These are phyloP conservation scores for Botryotinia globosa DNA, from an alignment of 2,329 filamentous ascomycete species.

Conservation along the genomic window DNA sequence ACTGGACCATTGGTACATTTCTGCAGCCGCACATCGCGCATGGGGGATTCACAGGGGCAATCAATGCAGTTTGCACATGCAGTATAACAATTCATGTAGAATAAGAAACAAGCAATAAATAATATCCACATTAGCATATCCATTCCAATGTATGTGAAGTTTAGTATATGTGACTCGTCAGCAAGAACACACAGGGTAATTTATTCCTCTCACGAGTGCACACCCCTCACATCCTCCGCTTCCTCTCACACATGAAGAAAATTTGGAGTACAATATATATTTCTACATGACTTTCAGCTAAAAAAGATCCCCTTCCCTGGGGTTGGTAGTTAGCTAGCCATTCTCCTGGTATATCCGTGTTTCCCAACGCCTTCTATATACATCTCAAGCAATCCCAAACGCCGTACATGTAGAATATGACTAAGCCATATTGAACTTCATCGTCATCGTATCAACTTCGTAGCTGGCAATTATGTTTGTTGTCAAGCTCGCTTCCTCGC, in stretches of 20 bases:
- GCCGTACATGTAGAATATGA: not conserved
- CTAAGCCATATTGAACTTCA: not conserved
- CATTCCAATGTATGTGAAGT: not conserved
- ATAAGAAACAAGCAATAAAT: not conserved
- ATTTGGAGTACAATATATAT: constrained; percentile 22
- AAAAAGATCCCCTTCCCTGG: not conserved
- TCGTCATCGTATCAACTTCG: not conserved
- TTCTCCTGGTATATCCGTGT: constrained; percentile 17
- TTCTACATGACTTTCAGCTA: constrained; percentile 24
- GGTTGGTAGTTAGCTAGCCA: constrained; percentile 18
- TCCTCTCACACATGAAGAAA: not conserved
- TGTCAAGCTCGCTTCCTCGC: not conserved
- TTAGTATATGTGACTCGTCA: not conserved
- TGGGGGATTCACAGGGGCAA: not conserved
- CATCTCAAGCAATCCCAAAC: not conserved
- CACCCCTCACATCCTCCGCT: not conserved
- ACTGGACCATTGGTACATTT: not conserved
- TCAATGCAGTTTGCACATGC: not conserved
- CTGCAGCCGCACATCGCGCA: not conserved
- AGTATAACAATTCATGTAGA: not conserved
- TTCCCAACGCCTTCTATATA: not conserved
- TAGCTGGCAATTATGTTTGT: not conserved
- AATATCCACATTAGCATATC: not conserved
- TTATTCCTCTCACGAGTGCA: not conserved
- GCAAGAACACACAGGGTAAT: not conserved